Evolutionary conservation across 179 eudicot species (phyloP), one percentile per base, ranked within the genome.

Genomic region (Spergularia azorica): DNA sequence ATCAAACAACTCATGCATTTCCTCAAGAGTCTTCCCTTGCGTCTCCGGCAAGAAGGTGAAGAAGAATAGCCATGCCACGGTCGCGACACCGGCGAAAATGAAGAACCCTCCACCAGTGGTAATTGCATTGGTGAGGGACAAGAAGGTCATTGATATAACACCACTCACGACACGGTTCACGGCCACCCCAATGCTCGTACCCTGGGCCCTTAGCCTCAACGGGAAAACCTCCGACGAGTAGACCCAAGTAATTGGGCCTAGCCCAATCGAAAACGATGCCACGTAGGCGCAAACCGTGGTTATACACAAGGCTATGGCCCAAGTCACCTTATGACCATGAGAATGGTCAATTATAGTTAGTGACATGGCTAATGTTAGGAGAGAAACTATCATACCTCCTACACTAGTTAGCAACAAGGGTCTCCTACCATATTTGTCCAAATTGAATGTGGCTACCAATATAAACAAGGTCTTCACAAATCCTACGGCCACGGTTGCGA

Each of bases 51-150:
- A 71, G 72, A 90, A 77, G 1, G 91, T 82, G 78, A 68, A 90
- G 81, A 90, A 90, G 80, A 90, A 92, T 9, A 90, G 16, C 89
- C 90, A 90, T 9, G 85, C 88, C 16, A 85, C 18, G 0, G 58
- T 67, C 9, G 89, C 88, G 7, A 90, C 77, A 46, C 88, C 92
- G 12, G 82, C 77, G 62, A 80, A 90, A 15, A 92, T 46, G 46
- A 83, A 90, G 74, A 92, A 92, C 38, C 94, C 89, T 11, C 97
- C 97, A 18, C 97, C 93, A 0, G 86, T 87, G 0, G 91, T 91
- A 0, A 92, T 85, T 2, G 76, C 84, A 55, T 83, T 71, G n/a
- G 79, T 58, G 1, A 92, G 66, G 0, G 97, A 86, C 61, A 92
- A 21, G 54, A 90, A 92, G 0, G 91, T 86, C 90, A 88, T 86